phyloP scores from a whole-genome alignment of 2,329 filamentous ascomycete genomes.

The Colletotrichum tropicale region DNA sequence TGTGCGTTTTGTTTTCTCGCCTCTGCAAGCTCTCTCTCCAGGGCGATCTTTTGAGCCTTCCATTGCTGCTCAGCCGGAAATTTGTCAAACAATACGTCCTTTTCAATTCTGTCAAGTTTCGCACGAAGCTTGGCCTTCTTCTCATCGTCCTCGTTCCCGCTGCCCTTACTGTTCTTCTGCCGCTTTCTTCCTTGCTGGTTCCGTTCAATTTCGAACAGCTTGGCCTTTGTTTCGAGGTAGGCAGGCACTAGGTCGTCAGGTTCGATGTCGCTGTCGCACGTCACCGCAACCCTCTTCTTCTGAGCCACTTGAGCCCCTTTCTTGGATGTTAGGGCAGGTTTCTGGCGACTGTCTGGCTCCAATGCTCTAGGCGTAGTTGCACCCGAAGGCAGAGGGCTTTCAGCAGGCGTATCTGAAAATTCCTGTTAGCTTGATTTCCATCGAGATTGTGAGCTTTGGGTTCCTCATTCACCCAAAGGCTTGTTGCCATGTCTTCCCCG shows the following conservation, averaged over 20 bases:
- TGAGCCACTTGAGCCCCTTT: constrained; percentile 25
- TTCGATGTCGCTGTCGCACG: constrained; percentile 74
- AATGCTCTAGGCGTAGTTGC: constrained; percentile 51
- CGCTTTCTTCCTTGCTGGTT: constrained; percentile 46
- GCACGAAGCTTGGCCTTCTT: constrained; percentile 70
- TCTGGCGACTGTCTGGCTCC: constrained; percentile 29
- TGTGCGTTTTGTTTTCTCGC: constrained; percentile 45
- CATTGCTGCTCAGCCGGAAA: constrained; percentile 69
- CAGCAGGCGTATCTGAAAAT: constrained; percentile 48
- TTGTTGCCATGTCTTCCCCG: constrained; percentile 41
- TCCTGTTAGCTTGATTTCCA: not conserved
- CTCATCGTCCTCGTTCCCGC: constrained; percentile 49
- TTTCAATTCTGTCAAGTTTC: constrained; percentile 79
- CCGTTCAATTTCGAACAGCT: constrained; percentile 66
- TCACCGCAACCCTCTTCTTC: constrained; percentile 48
- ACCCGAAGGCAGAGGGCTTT: constrained; percentile 55
- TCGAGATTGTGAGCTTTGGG: not conserved
- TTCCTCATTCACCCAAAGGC: constrained; percentile 32
- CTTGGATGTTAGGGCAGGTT: constrained; percentile 4
- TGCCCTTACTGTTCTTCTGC: constrained; percentile 37
- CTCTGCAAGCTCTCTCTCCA: constrained; percentile 67
- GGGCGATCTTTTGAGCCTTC: constrained; percentile 59
- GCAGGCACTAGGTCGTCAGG: constrained; percentile 76
- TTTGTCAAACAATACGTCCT: constrained; percentile 77
- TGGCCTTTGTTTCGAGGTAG: constrained; percentile 77